Base-by-base conservation (phyloP, 1,284 basidiomycete species). In the Ganoderma lucidum region DNA sequence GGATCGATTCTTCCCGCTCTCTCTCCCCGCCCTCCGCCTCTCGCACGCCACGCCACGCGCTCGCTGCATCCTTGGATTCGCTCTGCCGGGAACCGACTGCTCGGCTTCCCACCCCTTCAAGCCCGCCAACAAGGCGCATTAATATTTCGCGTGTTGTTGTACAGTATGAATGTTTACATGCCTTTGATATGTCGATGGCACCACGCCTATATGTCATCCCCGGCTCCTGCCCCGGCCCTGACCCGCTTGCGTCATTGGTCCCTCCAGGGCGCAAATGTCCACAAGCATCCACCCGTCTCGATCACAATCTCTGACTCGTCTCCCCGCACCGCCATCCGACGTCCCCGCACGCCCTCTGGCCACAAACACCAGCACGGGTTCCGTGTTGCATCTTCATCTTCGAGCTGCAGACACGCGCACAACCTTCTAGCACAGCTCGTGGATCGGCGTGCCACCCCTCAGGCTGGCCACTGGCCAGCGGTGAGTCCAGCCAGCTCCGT, bases 281-380 rank as follows among this genome's bases (percentile, higher is more conserved):
- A 48, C 45, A 48, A 48, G 45, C 45, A 48, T 48, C 45, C 45
- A 48, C 45, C 45, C n/a, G 45, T 30, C 51, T 30, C 51, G 45
- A 48, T 48, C 45, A 23, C 5, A 48, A 48, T 15, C 2, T 53
- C 28, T 53, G 28, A 28, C 51, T 53, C 28, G n/a, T 15, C 3
- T 23, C 53, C 35, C 53, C 5, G 30, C 53, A 30, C 30, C 28
- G 3, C 23, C 28, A 51, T 28, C 8, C 48, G 6, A 51, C n/a
- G 10, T n/a, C 28, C 51, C n/a, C 51, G 28, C 23, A 15, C 3
- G 51, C 51, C 6, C 51, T 23, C 15, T 48, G 14, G 45, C 45
- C 15, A n/a, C 17, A 23, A 23, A 23, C 23, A 23, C 23, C 23
- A 23, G 23, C 23, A 23, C 23, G 23, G 23, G 23, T 23, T 23